Conservation (phyloP, 495 filamentous ascomycete species). For the Margaritispora aquatica region DNA sequence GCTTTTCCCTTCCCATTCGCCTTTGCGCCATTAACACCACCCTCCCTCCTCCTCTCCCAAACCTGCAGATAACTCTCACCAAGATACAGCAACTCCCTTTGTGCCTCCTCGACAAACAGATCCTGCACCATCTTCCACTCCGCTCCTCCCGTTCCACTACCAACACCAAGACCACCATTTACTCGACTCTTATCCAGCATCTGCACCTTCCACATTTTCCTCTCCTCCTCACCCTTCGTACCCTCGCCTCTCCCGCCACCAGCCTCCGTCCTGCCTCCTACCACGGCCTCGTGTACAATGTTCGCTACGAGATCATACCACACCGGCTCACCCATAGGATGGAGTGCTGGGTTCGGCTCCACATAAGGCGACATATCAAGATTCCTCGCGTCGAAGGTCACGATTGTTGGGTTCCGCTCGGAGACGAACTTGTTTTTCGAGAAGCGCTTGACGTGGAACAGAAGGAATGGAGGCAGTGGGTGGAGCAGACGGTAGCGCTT, state of each 20-base stretch:
- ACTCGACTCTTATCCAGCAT: slow-evolving; percentile 48
- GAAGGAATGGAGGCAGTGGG: slow-evolving; percentile 83
- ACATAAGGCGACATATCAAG: slow-evolving; percentile 89
- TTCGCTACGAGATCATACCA: slow-evolving; percentile 97
- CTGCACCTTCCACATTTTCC: slow-evolving; percentile 75
- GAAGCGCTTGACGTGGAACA: slow-evolving; percentile 98
- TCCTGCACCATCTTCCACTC: slow-evolving; percentile 96
- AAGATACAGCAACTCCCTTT: slow-evolving; percentile 81
- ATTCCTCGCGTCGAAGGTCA: slow-evolving; percentile 79
- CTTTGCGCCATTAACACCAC: not conserved
- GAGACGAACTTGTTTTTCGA: slow-evolving; percentile 90
- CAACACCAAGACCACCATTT: not conserved
- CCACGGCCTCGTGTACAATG: slow-evolving; percentile 83
- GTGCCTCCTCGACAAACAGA: slow-evolving; percentile 80
- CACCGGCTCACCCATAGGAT: slow-evolving; percentile 72
- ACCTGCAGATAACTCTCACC: slow-evolving; percentile 94
- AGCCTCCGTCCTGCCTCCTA: slow-evolving; percentile 12
- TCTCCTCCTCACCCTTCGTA: slow-evolving; percentile 74
- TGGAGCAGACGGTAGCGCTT: slow-evolving; percentile 87
- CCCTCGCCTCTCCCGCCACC: slow-evolving; percentile 67
- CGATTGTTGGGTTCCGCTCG: slow-evolving; percentile 96
- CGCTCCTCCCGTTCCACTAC: too few relatives aligned
- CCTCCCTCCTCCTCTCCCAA: slow-evolving; percentile 76
- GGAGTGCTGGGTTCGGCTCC: slow-evolving; percentile 58
- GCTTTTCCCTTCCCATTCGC: slow-evolving; percentile 21